Percentiles rank a stretch among this genome's conserved stretches.
These are phyloP conservation scores for Aschersonia sp. DNA, from an alignment of 2,329 filamentous ascomycete species.

Conservation along the genomic window DNA sequence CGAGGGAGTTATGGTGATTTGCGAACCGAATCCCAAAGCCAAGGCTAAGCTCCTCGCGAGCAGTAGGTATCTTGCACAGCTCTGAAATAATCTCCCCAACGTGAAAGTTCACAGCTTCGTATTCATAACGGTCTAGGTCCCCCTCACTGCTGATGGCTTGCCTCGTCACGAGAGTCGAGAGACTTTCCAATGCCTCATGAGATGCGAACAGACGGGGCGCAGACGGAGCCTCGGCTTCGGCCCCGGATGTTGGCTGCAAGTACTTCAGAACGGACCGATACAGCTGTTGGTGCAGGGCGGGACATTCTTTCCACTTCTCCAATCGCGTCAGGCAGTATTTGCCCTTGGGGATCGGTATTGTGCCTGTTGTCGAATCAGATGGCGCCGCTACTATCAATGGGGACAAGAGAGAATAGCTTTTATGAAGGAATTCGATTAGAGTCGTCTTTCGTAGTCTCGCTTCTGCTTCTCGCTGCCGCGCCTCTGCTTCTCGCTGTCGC, in stretches of 20 bases:
- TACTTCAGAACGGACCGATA: background rate
- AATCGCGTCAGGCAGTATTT: conserved; percentile 1
- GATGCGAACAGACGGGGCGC: background rate
- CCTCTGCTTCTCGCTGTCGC: background rate
- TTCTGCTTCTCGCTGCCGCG: background rate
- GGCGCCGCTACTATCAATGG: background rate
- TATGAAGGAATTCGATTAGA: background rate
- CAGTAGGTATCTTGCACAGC: conserved; percentile 1
- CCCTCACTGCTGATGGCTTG: background rate
- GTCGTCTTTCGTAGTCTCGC: background rate
- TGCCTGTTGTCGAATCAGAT: background rate
- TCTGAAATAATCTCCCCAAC: background rate
- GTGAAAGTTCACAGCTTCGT: background rate
- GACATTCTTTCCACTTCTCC: background rate
- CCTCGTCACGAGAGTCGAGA: background rate
- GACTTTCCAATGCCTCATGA: background rate
- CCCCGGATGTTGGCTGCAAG: background rate
- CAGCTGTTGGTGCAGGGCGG: background rate
- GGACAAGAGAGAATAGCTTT: background rate
- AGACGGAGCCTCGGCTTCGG: background rate
- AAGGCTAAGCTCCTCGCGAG: background rate
- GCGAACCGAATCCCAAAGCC: background rate
- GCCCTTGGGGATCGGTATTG: background rate
- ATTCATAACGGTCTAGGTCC: background rate
- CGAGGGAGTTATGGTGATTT: background rate